Evolutionary conservation across 1,284 basidiomycete genomes (phyloP), one percentile per base, ranked within the genome.

Genomic region (Fomitopsis palustris): DNA sequence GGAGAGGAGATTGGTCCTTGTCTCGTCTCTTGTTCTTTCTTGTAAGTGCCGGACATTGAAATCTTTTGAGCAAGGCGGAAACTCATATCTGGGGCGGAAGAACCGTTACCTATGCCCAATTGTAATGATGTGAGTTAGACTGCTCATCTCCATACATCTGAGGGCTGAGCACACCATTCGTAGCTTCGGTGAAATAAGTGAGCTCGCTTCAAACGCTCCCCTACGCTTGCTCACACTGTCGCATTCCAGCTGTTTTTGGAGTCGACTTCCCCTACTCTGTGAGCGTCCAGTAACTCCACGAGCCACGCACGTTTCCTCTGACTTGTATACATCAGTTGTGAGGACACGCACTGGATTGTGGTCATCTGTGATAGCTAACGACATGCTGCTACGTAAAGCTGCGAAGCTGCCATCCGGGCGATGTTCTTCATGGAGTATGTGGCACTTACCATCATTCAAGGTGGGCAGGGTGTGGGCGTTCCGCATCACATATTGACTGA

Each of bases 81-180:
- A 31, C 49, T 41, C 16, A 39, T 47, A 23, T 21, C 35, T 49
- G 10, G 12, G 21, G 21, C n/a, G 21, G 55, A 25, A 64, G 70
- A 72, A 70, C 59, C 67, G 69, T 37, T 72, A 72, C 47, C 58
- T 69, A 33, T 62, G 68, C 16, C 55, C 61, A 1, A 0, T 61
- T 14, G 47, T 62, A 7, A 53, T 69, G 21, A 45, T 55, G 70
- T 70, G 45, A 55, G 70, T 67, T 5, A 19, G 14, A 1, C 7
- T 21, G 53, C 27, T 25, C 17, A 39, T 51, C 27, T 27, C 4
- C 16, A 14, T 51, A 4, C 7, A 2, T 4, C 14, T 31, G 47
- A 31, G 25, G 1, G 23, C n/a, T 35, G 4, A 21, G 8, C 19
- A 39, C 21, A 49, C 5, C 29, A 33, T 23, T 14, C 17, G 4